phyloP scores from a whole-genome alignment of 257 asterid species.

The Cinchona pubescens region DNA sequence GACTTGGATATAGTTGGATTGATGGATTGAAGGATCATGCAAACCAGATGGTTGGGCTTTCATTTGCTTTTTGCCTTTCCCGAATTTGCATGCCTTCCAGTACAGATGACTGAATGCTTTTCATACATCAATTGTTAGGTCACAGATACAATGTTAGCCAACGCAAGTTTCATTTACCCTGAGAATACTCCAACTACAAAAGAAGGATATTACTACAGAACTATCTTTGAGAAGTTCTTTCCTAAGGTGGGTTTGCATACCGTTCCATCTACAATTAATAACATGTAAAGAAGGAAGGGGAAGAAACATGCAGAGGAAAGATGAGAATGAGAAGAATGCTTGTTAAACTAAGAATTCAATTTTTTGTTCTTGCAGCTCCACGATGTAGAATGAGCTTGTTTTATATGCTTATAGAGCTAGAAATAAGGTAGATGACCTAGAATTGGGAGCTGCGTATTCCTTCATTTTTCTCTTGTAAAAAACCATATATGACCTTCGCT shows the following conservation, averaged over 20 bases:
- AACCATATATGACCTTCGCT: no score
- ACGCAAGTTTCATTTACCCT: slow-evolving; percentile 87
- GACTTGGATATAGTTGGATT: slow-evolving; percentile 98
- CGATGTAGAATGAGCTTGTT: no score
- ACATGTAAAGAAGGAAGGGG: background rate
- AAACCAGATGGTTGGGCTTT: slow-evolving; percentile 55
- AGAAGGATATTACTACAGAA: slow-evolving; percentile 83
- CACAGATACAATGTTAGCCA: slow-evolving; percentile 85
- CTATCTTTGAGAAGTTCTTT: slow-evolving; percentile 83
- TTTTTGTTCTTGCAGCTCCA: no score
- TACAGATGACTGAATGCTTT: no score
- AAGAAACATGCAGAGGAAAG: background rate
- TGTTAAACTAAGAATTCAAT: no score
- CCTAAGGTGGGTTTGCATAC: slow-evolving; percentile 66
- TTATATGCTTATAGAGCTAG: no score
- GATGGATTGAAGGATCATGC: slow-evolving; percentile 96
- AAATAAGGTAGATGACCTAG: no score
- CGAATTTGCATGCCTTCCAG: no score
- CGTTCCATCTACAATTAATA: background rate
- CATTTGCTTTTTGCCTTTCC: no score
- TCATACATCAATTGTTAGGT: slow-evolving; percentile 49
- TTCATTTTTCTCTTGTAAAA: no score
- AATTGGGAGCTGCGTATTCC: no score
- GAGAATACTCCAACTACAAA: slow-evolving; percentile 94
- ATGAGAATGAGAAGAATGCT: no score